Percentiles rank a stretch among this genome's conserved stretches.
phyloP scores from a whole-genome alignment of 2,329 filamentous ascomycete genomes.

The Talaromyces sp. region DNA sequence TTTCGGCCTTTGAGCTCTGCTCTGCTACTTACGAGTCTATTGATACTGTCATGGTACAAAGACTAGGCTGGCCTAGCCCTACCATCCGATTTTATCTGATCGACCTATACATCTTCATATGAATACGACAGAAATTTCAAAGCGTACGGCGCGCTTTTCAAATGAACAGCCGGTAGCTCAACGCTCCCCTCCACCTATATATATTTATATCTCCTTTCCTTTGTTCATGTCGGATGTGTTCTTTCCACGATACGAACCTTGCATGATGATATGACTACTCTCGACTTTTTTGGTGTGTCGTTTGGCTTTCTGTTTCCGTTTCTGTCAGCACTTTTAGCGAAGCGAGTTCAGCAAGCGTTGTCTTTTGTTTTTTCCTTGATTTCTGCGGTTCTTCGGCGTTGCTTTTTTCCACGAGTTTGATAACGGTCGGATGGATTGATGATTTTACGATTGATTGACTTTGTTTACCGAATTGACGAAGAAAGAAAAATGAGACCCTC shows the following conservation, averaged over 20 bases:
- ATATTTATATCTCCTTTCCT: conserved; percentile 14
- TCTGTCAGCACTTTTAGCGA: conserved; percentile 18
- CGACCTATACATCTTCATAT: not conserved
- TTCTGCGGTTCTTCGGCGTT: conserved; percentile 5
- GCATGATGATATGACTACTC: conserved; percentile 14
- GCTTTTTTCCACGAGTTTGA: not conserved
- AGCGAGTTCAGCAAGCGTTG: conserved; percentile 12
- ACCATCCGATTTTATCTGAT: not conserved
- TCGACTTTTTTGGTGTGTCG: not conserved
- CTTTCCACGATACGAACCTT: conserved; percentile 11
- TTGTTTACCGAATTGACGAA: not conserved
- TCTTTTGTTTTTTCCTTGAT: not conserved
- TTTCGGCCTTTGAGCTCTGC: conserved; percentile 2
- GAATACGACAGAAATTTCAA: not conserved
- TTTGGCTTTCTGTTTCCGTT: conserved; percentile 4
- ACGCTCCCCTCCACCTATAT: conserved; percentile 14
- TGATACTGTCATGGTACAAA: not conserved
- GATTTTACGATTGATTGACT: not conserved
- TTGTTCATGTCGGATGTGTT: conserved; percentile 21
- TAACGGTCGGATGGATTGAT: conserved; percentile 4
- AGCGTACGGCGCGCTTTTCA: conserved; percentile 18
- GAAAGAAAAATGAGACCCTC: not conserved
- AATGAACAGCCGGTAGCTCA: conserved; percentile 20
- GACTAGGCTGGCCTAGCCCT: conserved; percentile 19
- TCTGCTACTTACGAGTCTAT: not conserved